phyloP scores from a whole-genome alignment of 2,329 filamentous ascomycete species.

The Pseudocercospora cruenta region DNA sequence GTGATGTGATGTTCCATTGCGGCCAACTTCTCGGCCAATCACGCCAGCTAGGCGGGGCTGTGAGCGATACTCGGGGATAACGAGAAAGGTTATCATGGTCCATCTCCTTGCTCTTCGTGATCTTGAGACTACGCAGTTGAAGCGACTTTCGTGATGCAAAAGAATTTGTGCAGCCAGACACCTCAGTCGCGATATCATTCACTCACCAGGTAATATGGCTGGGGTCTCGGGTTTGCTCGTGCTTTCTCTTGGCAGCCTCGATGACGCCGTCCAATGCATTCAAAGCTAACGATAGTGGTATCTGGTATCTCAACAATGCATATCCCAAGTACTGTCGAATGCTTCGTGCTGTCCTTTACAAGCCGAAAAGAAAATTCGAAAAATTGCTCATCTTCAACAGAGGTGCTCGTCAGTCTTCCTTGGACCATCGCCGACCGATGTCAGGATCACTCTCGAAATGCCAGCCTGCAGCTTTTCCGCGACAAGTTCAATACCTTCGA shows the following conservation, averaged over 20 bases:
- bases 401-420: conserved; percentile 70
- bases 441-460: conserved; percentile 86
- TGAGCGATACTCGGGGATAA: background rate
- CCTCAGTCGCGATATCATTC: background rate
- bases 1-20: background rate
- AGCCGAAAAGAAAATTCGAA: background rate
- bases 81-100: no score
- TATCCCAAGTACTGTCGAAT: conserved; percentile 4
- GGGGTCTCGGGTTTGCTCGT: background rate
- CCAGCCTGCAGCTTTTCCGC: conserved; percentile 67
- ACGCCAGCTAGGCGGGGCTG: background rate
- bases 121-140: no score
- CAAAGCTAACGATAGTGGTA: conserved; percentile 7
- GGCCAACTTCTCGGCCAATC: background rate
- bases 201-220: background rate
- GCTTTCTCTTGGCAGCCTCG: background rate
- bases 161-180: no score
- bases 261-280: background rate
- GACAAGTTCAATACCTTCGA: conserved; percentile 64
- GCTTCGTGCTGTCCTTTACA: background rate
- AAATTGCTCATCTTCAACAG: conserved; percentile 16
- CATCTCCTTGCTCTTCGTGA: background rate
- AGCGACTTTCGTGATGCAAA: no score
- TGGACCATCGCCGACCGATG: conserved; percentile 87
- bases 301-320: conserved; percentile 8